phyloP scores from a whole-genome alignment of 129 eudicot genomes.

The Flaveria brownii region DNA sequence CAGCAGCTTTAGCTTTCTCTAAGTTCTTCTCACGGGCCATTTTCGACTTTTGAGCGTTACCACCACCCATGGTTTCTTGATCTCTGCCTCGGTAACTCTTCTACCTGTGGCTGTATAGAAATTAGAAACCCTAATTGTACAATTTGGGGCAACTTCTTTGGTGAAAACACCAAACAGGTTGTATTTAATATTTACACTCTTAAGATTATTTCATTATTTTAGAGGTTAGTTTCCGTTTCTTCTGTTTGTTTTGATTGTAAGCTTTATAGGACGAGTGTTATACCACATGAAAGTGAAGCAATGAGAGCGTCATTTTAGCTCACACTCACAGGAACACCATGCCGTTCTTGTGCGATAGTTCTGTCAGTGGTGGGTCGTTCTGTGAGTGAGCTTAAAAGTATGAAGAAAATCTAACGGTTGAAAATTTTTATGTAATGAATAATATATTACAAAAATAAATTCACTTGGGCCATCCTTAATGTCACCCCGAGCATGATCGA shows the following conservation, averaged over 20 bases:
- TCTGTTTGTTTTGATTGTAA: background rate
- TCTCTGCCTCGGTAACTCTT: background rate
- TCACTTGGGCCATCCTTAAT: no score
- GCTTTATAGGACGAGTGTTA: no score
- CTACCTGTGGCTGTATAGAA: background rate
- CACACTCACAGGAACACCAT: no score
- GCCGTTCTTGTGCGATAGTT: no score
- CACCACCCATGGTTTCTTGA: slow-evolving; percentile 71
- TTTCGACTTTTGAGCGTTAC: slow-evolving; percentile 92
- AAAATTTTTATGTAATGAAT: no score
- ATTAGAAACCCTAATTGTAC: slow-evolving; percentile 34
- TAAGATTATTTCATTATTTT: background rate
- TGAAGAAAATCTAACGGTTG: no score
- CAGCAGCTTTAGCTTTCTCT: slow-evolving; percentile 67
- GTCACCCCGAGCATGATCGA: no score
- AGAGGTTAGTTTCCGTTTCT: background rate
- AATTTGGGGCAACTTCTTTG: slow-evolving; percentile 9
- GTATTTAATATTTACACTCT: slow-evolving; percentile 13
- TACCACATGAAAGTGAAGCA: no score
- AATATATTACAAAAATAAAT: no score
- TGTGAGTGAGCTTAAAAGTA: no score
- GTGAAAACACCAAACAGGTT: background rate
- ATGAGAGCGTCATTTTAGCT: no score
- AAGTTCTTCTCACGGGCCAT: slow-evolving; percentile 94
- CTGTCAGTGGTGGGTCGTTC: no score